A percentile compares a stretch with the other conserved stretches of the same genome.
These are phyloP conservation scores for Chenopodium suecicum DNA, from an alignment of 148 eudicot genomes.

Conservation along the genomic window DNA sequence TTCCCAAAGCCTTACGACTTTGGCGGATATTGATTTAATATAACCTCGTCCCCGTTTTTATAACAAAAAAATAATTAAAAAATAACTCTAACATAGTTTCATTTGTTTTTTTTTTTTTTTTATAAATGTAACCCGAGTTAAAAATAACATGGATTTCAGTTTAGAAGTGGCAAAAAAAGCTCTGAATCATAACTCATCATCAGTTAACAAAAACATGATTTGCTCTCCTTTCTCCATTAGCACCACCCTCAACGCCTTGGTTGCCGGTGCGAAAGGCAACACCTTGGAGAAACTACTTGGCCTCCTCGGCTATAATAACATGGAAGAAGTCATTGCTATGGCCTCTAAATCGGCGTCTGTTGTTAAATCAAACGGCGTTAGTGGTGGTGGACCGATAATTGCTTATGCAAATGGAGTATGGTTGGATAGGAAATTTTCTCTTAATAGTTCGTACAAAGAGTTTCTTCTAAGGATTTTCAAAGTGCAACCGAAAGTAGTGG, in stretches of 20 bases:
- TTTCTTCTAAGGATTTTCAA: background rate
- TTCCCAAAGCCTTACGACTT: no score
- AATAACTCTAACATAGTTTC: no score
- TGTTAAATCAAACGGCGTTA: background rate
- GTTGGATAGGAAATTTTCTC: background rate
- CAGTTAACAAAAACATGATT: background rate
- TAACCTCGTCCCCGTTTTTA: no score
- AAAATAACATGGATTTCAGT: background rate
- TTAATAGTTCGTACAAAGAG: background rate
- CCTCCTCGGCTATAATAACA: background rate
- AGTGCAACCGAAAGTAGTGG: background rate
- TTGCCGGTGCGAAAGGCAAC: background rate
- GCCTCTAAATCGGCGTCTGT: background rate
- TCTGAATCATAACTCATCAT: background rate
- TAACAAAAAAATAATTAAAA: no score
- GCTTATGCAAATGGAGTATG: conserved; percentile 9
- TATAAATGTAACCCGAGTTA: no score
- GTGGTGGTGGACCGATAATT: background rate
- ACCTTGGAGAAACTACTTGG: background rate
- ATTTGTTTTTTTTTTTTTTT: no score
- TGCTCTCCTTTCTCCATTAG: conserved; percentile 9
- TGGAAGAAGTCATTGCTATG: background rate
- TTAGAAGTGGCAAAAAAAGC: background rate
- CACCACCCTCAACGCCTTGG: background rate
- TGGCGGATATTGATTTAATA: no score